phyloP scores from a whole-genome alignment of 2,329 filamentous ascomycete genomes.

The Verticillium klebahnii region DNA sequence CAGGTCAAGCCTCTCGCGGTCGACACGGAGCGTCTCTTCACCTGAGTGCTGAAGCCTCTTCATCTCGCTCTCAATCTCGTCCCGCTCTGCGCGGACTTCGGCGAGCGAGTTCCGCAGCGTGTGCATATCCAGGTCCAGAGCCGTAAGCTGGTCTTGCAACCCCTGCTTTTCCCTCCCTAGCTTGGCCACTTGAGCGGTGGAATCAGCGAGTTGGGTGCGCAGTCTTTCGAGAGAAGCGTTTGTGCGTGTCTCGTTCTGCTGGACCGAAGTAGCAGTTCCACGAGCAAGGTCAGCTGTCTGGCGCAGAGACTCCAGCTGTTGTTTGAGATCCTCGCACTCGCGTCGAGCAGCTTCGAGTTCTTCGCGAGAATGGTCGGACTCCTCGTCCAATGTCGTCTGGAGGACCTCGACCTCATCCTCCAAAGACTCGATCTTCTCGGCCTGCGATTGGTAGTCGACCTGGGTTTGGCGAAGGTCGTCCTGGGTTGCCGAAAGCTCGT shows the following conservation, averaged over 20 bases:
- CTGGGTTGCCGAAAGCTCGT: constrained; percentile 59
- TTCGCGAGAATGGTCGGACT: constrained; percentile 53
- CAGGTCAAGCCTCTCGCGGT: constrained; percentile 65
- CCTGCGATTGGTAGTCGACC: constrained; percentile 56
- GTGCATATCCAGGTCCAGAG: constrained; percentile 55
- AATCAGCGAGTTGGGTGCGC: constrained; percentile 53
- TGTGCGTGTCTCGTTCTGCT: constrained; percentile 8
- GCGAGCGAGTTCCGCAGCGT: constrained; percentile 51
- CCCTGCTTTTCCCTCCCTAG: constrained; percentile 56
- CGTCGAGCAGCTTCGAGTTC: constrained; percentile 39
- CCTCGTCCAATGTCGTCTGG: constrained; percentile 61
- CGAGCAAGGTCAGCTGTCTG: constrained; percentile 13
- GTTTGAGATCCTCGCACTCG: constrained; percentile 37
- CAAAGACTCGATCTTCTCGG: constrained; percentile 61
- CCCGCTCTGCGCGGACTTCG: constrained; percentile 59
- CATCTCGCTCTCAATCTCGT: constrained; percentile 60
- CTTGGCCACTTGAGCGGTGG: constrained; percentile 52
- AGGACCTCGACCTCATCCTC: constrained; percentile 76
- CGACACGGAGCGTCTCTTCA: constrained; percentile 55
- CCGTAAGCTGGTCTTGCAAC: constrained; percentile 59
- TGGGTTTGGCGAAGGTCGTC: constrained; percentile 68
- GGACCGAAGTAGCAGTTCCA: constrained; percentile 7
- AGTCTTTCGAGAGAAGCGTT: constrained; percentile 45
- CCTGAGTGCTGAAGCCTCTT: constrained; percentile 49
- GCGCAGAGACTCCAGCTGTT: constrained; percentile 34